Evolutionary conservation across 306 rosid species (phyloP).

Genomic region (Vigna hirtella): DNA sequence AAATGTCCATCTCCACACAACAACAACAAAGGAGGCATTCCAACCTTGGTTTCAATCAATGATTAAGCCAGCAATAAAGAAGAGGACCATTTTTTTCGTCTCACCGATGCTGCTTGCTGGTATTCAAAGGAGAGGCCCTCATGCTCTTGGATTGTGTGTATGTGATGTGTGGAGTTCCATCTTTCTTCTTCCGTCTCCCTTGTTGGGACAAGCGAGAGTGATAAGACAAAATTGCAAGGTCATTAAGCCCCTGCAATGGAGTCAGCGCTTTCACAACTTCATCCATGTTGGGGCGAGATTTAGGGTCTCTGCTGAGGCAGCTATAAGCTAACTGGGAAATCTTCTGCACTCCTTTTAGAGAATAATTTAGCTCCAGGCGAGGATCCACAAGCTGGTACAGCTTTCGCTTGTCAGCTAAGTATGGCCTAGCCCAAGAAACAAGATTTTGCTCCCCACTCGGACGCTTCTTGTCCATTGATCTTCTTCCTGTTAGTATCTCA

Average conservation of each 20-base stretch:
- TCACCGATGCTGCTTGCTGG: constrained; percentile 73
- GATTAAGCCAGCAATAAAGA: constrained; percentile 46
- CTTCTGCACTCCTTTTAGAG: constrained; percentile 87
- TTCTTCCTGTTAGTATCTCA: constrained; percentile 91
- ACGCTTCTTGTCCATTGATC: constrained; percentile 98
- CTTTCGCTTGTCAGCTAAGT: constrained; percentile 87
- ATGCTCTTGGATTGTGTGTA: constrained; percentile 75
- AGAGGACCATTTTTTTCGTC: constrained; percentile 45
- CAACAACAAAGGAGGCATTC: constrained; percentile 50
- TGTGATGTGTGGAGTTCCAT: constrained; percentile 74
- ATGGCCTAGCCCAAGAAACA: constrained; percentile 91
- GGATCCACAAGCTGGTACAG: constrained; percentile 83
- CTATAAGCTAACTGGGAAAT: constrained; percentile 84
- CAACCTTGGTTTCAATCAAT: constrained; percentile 53
- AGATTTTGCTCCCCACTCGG: constrained; percentile 94
- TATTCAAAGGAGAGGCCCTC: constrained; percentile 78
- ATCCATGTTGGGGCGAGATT: constrained; percentile 90
- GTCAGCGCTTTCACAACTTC: constrained; percentile 83
- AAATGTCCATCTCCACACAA: constrained; percentile 60
- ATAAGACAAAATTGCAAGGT: constrained; percentile 76
- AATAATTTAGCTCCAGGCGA: constrained; percentile 82
- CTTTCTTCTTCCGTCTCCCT: constrained; percentile 86
- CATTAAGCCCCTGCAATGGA: constrained; percentile 85
- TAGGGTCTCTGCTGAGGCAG: constrained; percentile 89
- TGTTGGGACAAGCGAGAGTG: constrained; percentile 83